Conservation (phyloP, 108 stramenopile genomes). For the Nitzschia sp. region DNA sequence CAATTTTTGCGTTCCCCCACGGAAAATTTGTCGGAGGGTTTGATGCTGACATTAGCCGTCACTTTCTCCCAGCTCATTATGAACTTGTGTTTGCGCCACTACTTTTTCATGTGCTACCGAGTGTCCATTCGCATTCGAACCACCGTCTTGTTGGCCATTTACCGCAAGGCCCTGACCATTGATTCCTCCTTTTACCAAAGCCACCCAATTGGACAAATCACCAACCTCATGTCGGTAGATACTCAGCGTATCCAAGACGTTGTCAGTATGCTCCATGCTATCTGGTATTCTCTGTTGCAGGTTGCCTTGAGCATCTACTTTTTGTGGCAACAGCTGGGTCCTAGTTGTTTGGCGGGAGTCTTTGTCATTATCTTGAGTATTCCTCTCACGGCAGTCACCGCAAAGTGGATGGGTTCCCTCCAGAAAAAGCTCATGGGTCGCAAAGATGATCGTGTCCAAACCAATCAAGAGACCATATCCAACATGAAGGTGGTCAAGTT, state of each 20-base stretch:
- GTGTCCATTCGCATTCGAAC: conserved; percentile 76
- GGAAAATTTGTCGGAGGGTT: conserved; percentile 39
- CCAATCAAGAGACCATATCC: conserved; percentile 76
- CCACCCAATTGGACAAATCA: conserved; percentile 63
- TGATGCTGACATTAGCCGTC: conserved; percentile 48
- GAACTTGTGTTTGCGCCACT: conserved; percentile 72
- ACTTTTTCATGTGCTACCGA: conserved; percentile 80
- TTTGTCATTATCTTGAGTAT: conserved; percentile 75
- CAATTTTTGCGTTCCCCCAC: conserved; percentile 45
- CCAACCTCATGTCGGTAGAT: conserved; percentile 87
- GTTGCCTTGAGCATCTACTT: conserved; percentile 71
- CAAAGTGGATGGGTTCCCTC: conserved; percentile 48
- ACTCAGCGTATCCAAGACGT: conserved; percentile 73
- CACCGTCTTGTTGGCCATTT: conserved; percentile 68
- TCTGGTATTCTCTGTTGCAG: conserved; percentile 79
- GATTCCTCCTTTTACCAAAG: conserved; percentile 48
- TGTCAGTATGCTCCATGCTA: conserved; percentile 67
- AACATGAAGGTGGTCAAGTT: conserved; percentile 90
- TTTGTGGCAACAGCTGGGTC: conserved; percentile 76
- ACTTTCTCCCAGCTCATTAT: conserved; percentile 57
- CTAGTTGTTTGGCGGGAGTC: conserved; percentile 72
- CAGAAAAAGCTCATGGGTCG: conserved; percentile 76
- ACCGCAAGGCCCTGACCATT: conserved; percentile 70
- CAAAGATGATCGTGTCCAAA: conserved; percentile 71
- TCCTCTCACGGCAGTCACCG: conserved; percentile 71